Percentiles rank a stretch among this genome's conserved stretches.
Conservation (phyloP, 75 land plant species). For the Isoetes taiwanensis region DNA sequence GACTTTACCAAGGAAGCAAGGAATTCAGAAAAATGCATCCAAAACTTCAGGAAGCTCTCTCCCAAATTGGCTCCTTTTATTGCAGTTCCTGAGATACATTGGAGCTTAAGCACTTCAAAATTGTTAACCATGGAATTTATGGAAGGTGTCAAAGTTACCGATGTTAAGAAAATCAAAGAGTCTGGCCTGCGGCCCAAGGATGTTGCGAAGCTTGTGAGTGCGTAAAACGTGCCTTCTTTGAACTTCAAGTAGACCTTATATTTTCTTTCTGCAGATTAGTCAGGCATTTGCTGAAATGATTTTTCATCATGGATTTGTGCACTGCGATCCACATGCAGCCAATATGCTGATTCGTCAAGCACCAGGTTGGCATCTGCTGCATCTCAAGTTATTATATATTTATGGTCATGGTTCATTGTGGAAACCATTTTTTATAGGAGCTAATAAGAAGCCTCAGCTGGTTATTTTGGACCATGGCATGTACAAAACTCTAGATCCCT, state of each 20-base stretch:
- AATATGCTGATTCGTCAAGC: conserved; percentile 69
- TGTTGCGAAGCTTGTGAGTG: conserved; percentile 66
- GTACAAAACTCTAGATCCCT: conserved; percentile 67
- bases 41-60: conserved; percentile 66
- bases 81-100: conserved; percentile 66
- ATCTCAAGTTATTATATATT: too few relatives aligned
- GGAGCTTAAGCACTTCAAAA: conserved; percentile 66
- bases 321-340: conserved; percentile 99
- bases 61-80: conserved; percentile 60
- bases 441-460: conserved; percentile 69
- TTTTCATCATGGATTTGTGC: conserved; percentile 96
- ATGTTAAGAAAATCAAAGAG: conserved; percentile 47
- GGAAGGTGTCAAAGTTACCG: conserved; percentile 78
- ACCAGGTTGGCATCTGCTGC: too few relatives aligned
- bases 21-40: conserved; percentile 59
- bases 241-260: background rate
- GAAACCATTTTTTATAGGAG: too few relatives aligned
- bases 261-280: conserved; percentile 39
- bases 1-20: conserved; percentile 77
- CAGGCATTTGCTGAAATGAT: conserved; percentile 94
- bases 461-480: conserved; percentile 95
- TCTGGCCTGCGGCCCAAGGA: conserved; percentile 64
- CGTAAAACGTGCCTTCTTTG: background rate
- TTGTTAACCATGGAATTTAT: conserved; percentile 88
- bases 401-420: too few relatives aligned